Conservation (phyloP, 2,329 filamentous ascomycete genomes). For the Eurotiales sp. region DNA sequence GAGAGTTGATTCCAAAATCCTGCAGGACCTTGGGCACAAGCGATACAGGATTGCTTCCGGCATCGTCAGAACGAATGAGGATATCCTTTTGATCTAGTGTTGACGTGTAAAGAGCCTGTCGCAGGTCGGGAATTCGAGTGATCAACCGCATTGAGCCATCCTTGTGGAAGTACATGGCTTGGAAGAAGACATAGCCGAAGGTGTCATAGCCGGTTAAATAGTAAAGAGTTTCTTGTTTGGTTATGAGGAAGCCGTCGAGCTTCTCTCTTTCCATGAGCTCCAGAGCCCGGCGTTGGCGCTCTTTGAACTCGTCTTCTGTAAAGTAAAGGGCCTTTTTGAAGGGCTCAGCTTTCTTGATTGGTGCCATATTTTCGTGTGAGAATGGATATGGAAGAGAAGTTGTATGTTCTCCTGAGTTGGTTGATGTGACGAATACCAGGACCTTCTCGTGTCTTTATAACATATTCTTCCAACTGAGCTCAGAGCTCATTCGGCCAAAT, state of each 20-base stretch:
- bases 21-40: slow-evolving; percentile 26
- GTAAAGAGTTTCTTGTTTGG: slow-evolving; percentile 29
- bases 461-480: neutral
- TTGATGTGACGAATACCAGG: neutral
- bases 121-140: slow-evolving; percentile 25
- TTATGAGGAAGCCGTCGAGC: slow-evolving; percentile 33
- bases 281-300: slow-evolving; percentile 21
- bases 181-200: slow-evolving; percentile 36
- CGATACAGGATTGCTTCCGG: slow-evolving; percentile 27
- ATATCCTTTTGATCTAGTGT: slow-evolving; percentile 27
- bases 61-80: slow-evolving; percentile 28
- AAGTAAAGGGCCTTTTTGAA: slow-evolving; percentile 30
- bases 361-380: slow-evolving; percentile 4
- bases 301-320: slow-evolving; percentile 23
- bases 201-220: slow-evolving; percentile 32
- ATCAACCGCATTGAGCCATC: slow-evolving; percentile 31
- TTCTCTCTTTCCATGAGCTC: slow-evolving; percentile 30
- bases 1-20: slow-evolving; percentile 27
- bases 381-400: neutral
- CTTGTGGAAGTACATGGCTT: slow-evolving; percentile 35
- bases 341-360: slow-evolving; percentile 18
- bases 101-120: slow-evolving; percentile 33
- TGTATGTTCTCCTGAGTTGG: neutral
- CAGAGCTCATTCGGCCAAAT: neutral
- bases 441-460: neutral